Evolutionary conservation across 1,284 basidiomycete genomes (phyloP), one percentile per base, ranked within the genome.

Genomic region (Cystobasidiaceae sp.): DNA sequence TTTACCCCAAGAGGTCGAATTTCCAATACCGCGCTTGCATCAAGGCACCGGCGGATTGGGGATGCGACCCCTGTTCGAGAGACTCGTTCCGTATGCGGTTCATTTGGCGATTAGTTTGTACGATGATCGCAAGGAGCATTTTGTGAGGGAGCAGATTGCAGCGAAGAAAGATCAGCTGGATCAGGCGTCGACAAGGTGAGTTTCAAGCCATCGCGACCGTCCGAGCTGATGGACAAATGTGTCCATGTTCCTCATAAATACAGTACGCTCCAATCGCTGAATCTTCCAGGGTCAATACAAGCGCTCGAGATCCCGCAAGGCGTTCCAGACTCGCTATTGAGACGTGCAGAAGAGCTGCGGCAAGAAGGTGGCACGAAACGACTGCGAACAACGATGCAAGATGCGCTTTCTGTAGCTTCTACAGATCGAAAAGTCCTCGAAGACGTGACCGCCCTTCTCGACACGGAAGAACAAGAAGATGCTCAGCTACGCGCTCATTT

Each of bases 101-200:
- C 85, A 86, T 69, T 82, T 89, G 57, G 93, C 93, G 2, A 85
- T 96, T 68, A 90, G 90, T 71, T 86, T 97, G 13, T 97, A 96
- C 78, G 84, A 88, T 54, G 87, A 96, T 71, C 81, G 90, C 34
- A 90, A 88, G 74, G 82, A 85, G 55, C 85, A 84, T 34, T 82
- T 89, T 50, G 77, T 97, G 23, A 80, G 86, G 50, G 85, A 88
- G 32, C 83, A 85, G 65, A 80, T 97, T 4, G 77, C 81, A 13
- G 82, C 83, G 32, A 80, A 80, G 50, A 82, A 85, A 8, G 83
- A 85, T 67, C 83, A 86, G 44, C 78, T 92, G 3, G 86, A 92
- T 72, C 81, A 84, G 37, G 75, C 81, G 30, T 81, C 81, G 4
- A 82, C 86, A 45, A 81, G 80, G 89, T 90, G 71, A 68, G 84